Base-by-base conservation (phyloP, 108 stramenopile genomes). In the Epithemia pelagica region DNA sequence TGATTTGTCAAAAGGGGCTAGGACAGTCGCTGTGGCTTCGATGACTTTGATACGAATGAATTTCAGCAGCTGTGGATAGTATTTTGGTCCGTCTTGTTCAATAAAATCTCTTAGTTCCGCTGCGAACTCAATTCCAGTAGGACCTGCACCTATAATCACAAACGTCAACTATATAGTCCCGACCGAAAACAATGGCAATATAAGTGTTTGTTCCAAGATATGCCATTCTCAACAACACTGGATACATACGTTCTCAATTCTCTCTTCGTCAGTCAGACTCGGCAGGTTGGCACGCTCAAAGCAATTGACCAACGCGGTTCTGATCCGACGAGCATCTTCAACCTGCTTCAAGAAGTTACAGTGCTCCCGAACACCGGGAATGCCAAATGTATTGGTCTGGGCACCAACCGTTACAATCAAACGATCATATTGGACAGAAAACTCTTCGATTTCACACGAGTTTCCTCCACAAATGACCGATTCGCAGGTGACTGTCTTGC, bases 231-330 rank as follows among this genome's bases (percentile, higher is more conserved):
- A 46, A 46, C 5, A 46, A 46, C 37, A 10, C 5, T 5, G 5
- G 37, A 46, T 15, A 46, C 37, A 15, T 46, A 46, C 37, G 15
- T 78, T 79, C 21, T 75, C 77, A 20, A 63, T 68, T 23, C 67
- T 62, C 23, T 89, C 76, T 70, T 95, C 90, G 22, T 93, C 91
- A 24, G 70, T 59, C 52, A 90, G 63, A 29, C 69, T 67, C 0
- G 97, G 97, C n/a, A 96, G 68, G 53, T 84, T 88, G n/a, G 95
- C 97, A 58, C 92, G 81, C 65, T 97, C 97, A 77, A 97, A 97
- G 70, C 90, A 95, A 66, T 95, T 95, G 28, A 95, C 87, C 62
- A 97, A 89, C 1, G 91, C 85, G 24, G 81, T 85, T 32, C 96
- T 89, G 28, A 97, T 83, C 22, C 78, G 77, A 58, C 73, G 69